Base-by-base conservation (phyloP, 164 flowering plant species). In the Vitis cinerea region DNA sequence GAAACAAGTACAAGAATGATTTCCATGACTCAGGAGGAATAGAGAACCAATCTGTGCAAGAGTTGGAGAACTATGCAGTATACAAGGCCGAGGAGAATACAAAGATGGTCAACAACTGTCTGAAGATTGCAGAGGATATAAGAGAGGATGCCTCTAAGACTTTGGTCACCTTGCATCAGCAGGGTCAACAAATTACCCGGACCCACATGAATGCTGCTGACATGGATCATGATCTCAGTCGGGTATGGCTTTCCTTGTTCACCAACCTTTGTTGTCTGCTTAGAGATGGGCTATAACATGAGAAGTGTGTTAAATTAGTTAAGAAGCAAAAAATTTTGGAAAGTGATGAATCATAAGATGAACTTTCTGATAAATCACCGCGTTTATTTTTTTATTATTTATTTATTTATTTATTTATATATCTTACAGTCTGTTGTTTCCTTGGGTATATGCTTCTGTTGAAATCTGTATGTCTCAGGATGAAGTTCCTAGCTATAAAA, bases 71-170 rank as follows among this genome's bases (percentile, higher is more conserved):
- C 59, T 89, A 86, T 81, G 81, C 90, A 27, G 92, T 81, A 2
- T 88, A 83, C 75, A 90, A 86, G 74, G 83, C 92, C 59, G 94
- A 86, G 77, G 94, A 85, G 75, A 90, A 90, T 10, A 90, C 92
- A 52, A 79, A 80, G 47, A 14, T 85, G 10, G 89, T 88, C 19
- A 76, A 88, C 65, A 71, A 63, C 69, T 87, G 92, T 67, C 74
- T 90, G 66, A 90, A 85, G 81, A 83, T 88, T 67, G 92, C 90
- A 31, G 89, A 82, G 66, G 88, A 85, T 11, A 88, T 90, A 0
- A 80, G 94, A 79, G 88, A 81, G 65, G 86, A 80, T 73, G 94
- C 87, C 19, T 74, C 88, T 4, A 81, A 82, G 37, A 90, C 94
- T 70, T 68, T 90, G 80, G 77, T 80, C 29, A 63, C 78, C 48